Evolutionary conservation across 2,329 filamentous ascomycete genomes (phyloP).

Genomic region (Paecilomyces variotii): DNA sequence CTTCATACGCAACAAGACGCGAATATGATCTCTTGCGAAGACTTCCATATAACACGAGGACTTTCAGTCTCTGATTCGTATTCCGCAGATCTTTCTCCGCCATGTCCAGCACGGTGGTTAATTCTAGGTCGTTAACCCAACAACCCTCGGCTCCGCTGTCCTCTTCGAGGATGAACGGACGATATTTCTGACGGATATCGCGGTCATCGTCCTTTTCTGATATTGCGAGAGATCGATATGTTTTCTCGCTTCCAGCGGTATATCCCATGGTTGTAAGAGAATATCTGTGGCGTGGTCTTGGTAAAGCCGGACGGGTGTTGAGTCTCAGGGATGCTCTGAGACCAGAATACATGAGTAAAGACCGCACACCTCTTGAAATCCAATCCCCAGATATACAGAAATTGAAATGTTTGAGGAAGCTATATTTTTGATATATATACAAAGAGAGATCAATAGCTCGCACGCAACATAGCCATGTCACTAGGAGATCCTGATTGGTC

Average conservation of each 20-base stretch:
- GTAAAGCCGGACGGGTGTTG: neutral
- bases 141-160: slow-evolving; percentile 30
- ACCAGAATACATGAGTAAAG: neutral
- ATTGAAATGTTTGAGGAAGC: neutral
- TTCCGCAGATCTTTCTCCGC: slow-evolving; percentile 39
- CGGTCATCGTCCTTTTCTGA: slow-evolving; percentile 40
- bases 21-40: slow-evolving; percentile 52
- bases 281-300: neutral
- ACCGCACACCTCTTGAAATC: neutral
- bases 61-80: slow-evolving; percentile 40
- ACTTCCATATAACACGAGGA: slow-evolving; percentile 56
- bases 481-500: too few species aligned
- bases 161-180: slow-evolving; percentile 48
- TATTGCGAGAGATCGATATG: slow-evolving; percentile 36
- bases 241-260: neutral
- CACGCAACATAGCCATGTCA: neutral
- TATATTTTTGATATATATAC: neutral
- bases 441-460: neutral
- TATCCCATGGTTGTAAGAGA: neutral
- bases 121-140: slow-evolving; percentile 51
- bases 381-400: neutral
- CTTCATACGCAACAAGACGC: slow-evolving; percentile 52
- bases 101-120: slow-evolving; percentile 46
- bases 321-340: neutral
- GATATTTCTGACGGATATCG: slow-evolving; percentile 41